These are phyloP conservation scores for Paecilomyces niveus DNA, from an alignment of 2,329 filamentous ascomycete species.

Conservation along the genomic window DNA sequence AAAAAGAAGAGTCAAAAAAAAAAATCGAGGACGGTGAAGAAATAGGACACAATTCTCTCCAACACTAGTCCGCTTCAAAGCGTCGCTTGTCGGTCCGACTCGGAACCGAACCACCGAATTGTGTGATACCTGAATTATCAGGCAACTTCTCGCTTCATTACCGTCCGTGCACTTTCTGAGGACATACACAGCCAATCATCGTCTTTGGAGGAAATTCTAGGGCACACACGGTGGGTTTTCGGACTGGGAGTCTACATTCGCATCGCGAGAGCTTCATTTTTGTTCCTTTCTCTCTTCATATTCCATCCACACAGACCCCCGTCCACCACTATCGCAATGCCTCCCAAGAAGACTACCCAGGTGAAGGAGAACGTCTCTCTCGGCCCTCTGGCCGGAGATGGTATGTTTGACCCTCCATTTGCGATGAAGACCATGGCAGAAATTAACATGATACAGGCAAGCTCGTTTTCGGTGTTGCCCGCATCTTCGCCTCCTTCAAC, in stretches of 20 bases:
- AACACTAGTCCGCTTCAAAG: not conserved
- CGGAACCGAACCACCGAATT: constrained; percentile 1
- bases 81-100: constrained; percentile 23
- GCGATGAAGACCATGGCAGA: not conserved
- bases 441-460: constrained; percentile 55
- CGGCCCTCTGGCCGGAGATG: constrained; percentile 93
- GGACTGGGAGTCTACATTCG: constrained; percentile 11
- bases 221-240: constrained; percentile 33
- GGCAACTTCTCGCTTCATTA: constrained; percentile 22
- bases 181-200: constrained; percentile 22
- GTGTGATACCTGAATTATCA: constrained; percentile 3
- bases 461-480: constrained; percentile 95
- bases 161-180: not conserved
- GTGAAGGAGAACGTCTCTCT: constrained; percentile 94
- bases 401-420: constrained; percentile 44
- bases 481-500: constrained; percentile 95
- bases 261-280: constrained; percentile 9
- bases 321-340: constrained; percentile 60
- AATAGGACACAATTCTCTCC: not conserved
- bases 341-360: constrained; percentile 77
- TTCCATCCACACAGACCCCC: constrained; percentile 37
- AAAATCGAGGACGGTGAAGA: not conserved
- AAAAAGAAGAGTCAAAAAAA: not conserved
- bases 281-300: constrained; percentile 27
- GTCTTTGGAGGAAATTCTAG: constrained; percentile 15